Base-by-base conservation (phyloP, 2,329 filamentous ascomycete genomes). In the Fusarium caatingaense region DNA sequence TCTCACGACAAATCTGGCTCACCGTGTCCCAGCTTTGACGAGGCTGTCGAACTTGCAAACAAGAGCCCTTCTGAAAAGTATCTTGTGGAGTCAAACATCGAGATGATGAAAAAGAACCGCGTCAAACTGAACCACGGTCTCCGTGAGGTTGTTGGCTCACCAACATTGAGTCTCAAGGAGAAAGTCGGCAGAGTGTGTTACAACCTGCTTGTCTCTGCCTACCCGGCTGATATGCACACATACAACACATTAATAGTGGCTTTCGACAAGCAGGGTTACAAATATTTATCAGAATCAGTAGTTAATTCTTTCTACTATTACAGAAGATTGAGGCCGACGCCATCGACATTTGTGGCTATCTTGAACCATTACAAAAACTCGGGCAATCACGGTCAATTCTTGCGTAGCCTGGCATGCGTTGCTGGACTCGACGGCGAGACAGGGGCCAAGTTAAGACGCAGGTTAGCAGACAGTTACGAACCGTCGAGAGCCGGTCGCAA, bases 191-290 rank as follows among this genome's bases (percentile, higher is more conserved):
- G 76, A 41, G 81, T 89, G 55, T 88, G 86, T 77, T 90, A 90
- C 78, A 93, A 93, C 74, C 80, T 96, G 5, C 83, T 93, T 18
- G 81, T 88, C 6, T 89, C 88, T 4, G 77, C 84, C 3, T 82
- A 87, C 20, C 86, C 89, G 1, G 91, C 92, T 1, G 88, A 88
- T 66, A 85, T 92, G 37, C 84, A 89, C 68, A 93, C 90, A 6
- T 93, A 90, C 80, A 94, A 94, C 74, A 85, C 86, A 15, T 83
- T 96, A 27, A 85, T 95, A 5, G 77, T 87, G n/a, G 87, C 87
- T n/a, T 89, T 95, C 53, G 84, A 86, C 55, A 81, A 83, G 32
- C 76, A 85, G 8, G 81, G 83, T 28, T 80, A 85, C 55, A 81
- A 84, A 58, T 78, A 81, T 40, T 79, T 91, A 20, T 84, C 86